phyloP scores from a whole-genome alignment of 441 rosid species.

The Brassica balearica region DNA sequence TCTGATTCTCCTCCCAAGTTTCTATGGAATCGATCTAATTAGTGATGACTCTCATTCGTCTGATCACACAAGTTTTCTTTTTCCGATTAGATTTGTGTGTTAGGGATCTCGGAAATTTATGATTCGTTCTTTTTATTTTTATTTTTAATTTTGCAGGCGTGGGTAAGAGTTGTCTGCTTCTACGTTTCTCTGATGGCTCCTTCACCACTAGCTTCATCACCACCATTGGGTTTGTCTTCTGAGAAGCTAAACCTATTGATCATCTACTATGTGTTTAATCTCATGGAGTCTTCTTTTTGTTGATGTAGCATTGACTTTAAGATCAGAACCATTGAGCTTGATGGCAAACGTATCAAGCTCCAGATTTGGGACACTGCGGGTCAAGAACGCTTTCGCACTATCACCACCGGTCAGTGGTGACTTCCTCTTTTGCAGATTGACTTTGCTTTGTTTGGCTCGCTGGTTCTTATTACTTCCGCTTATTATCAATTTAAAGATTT shows the following conservation, averaged over 20 bases:
- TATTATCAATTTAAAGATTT: too few species aligned
- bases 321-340: conserved; percentile 76
- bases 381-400: conserved; percentile 71
- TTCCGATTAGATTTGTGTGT: conserved; percentile 1
- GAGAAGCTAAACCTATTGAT: not conserved
- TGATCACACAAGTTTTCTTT: not conserved
- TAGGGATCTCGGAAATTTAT: conserved; percentile 15
- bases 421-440: too few species aligned
- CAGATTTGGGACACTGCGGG: conserved; percentile 83
- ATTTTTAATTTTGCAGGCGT: conserved; percentile 51
- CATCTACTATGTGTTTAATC: not conserved
- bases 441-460: too few species aligned
- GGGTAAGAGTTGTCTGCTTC: conserved; percentile 71
- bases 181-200: conserved; percentile 77
- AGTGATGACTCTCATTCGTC: not conserved
- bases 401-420: conserved; percentile 64
- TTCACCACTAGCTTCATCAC: conserved; percentile 79
- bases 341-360: conserved; percentile 75
- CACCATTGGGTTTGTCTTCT: conserved; percentile 62
- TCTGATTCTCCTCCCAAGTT: not conserved
- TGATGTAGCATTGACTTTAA: conserved; percentile 67
- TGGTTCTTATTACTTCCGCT: too few species aligned
- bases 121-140: not conserved
- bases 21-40: not conserved
- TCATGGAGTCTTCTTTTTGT: not conserved